These are phyloP conservation scores for Nannizziopsis arthrosporioides DNA, from an alignment of 2,329 filamentous ascomycete species.

Conservation along the genomic window DNA sequence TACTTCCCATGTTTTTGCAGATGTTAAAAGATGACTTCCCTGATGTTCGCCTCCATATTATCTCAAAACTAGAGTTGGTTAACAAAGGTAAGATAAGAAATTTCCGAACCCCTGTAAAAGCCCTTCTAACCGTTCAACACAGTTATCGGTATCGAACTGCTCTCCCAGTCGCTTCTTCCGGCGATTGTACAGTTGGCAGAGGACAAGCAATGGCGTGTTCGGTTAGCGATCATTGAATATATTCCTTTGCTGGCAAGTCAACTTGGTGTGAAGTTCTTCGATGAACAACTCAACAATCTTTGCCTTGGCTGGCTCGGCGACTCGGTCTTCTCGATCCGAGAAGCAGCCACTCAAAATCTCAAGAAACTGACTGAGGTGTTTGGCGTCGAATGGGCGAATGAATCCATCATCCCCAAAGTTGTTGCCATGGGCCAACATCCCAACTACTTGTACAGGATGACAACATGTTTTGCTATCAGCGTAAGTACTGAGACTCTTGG, in stretches of 20 bases:
- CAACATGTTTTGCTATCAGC: conserved; percentile 97
- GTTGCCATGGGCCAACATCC: conserved; percentile 97
- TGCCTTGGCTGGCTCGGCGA: conserved; percentile 99
- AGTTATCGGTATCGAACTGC: conserved; percentile 96
- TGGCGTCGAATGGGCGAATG: conserved; percentile 92
- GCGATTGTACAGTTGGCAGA: conserved; percentile 95
- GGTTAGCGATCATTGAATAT: conserved; percentile 97
- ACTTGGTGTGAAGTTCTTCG: conserved; percentile 92
- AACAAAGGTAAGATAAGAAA: conserved; percentile 59
- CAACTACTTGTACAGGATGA: conserved; percentile 99
- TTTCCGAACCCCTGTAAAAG: too few relatives aligned
- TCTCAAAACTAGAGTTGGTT: conserved; percentile 97
- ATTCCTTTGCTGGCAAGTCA: conserved; percentile 93
- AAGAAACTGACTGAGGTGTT: conserved; percentile 99
- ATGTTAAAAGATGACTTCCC: conserved; percentile 99
- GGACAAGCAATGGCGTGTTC: conserved; percentile 98
- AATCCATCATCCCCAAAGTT: conserved; percentile 95
- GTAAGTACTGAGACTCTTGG: conserved; percentile 46
- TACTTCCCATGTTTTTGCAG: conserved; percentile 95
- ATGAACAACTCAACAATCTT: conserved; percentile 86
- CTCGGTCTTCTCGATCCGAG: conserved; percentile 95
- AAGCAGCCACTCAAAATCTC: conserved; percentile 91
- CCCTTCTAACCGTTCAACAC: conserved; percentile 9
- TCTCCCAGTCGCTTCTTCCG: conserved; percentile 90
- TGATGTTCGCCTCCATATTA: conserved; percentile 95